phyloP scores from a whole-genome alignment of 176 grass and related monocot species.

The Ampelocalamus luodianensis region DNA sequence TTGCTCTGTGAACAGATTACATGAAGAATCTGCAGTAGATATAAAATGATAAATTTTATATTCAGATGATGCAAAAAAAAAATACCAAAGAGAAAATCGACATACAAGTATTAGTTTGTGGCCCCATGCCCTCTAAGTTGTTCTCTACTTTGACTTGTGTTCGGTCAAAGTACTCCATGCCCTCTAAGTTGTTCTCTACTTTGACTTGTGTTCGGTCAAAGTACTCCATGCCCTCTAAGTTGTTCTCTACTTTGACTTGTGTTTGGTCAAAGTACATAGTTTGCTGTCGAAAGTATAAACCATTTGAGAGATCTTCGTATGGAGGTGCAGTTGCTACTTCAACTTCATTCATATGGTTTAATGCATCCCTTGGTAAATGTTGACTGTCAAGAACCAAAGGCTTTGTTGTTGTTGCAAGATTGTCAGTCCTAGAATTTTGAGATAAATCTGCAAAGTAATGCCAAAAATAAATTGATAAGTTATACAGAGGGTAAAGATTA shows the following conservation, averaged over 20 bases:
- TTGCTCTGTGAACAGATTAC: constrained; percentile 42
- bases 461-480: constrained; percentile 4
- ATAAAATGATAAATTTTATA: constrained; percentile 36
- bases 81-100: neutral
- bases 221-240: constrained; percentile 32
- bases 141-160: constrained; percentile 42
- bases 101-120: constrained; percentile 48
- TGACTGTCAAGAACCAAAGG: no score
- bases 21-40: constrained; percentile 49
- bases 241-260: constrained; percentile 39
- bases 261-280: constrained; percentile 39
- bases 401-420: no score
- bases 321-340: constrained; percentile 37
- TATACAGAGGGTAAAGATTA: constrained; percentile 9
- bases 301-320: constrained; percentile 42
- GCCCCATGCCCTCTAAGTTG: constrained; percentile 22
- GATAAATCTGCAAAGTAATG: constrained; percentile 38
- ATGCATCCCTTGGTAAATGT: constrained; percentile 35
- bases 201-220: constrained; percentile 40
- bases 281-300: constrained; percentile 41
- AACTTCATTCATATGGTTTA: constrained; percentile 43
- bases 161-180: constrained; percentile 42
- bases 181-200: constrained; percentile 31
- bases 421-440: constrained; percentile 29
- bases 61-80: constrained; percentile 15